A percentile compares a stretch with the other conserved stretches of the same genome.
Evolutionary conservation across 2,329 filamentous ascomycete species (phyloP).

Genomic region (Hymenoscyphus fructigenus): DNA sequence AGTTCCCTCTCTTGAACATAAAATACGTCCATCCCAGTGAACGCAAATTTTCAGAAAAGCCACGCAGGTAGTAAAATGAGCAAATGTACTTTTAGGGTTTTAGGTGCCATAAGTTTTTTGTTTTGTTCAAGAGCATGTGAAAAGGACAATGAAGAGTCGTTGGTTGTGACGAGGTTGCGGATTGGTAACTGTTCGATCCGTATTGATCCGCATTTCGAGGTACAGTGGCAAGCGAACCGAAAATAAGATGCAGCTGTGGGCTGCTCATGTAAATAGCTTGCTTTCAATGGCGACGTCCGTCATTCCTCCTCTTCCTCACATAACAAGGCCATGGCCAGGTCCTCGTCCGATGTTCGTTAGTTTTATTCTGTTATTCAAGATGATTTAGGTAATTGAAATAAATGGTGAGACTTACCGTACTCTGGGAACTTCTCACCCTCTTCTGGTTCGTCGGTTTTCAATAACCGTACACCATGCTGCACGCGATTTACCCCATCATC

Average conservation of each 20-base stretch:
- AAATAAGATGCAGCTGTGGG: conserved; percentile 36
- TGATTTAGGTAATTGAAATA: no score
- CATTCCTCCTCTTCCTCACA: not conserved
- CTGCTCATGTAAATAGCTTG: conserved; percentile 24
- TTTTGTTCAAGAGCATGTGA: conserved; percentile 85
- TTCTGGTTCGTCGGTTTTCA: not conserved
- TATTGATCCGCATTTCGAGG: conserved; percentile 27
- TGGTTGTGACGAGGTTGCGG: conserved; percentile 63
- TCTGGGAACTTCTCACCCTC: not conserved
- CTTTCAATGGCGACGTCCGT: conserved; percentile 12
- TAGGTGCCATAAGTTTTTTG: not conserved
- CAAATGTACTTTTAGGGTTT: not conserved
- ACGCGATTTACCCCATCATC: no score
- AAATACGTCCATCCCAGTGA: conserved; percentile 67
- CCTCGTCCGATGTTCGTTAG: not conserved
- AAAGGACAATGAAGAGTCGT: conserved; percentile 83
- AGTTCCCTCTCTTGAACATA: conserved; percentile 81
- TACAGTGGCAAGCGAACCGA: conserved; percentile 31
- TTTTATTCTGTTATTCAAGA: not conserved
- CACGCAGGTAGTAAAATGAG: conserved; percentile 1
- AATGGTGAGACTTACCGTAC: not conserved
- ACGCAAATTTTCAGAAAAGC: conserved; percentile 4
- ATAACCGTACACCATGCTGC: not conserved
- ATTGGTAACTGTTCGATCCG: conserved; percentile 23
- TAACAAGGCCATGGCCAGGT: not conserved